phyloP scores from a whole-genome alignment of 495 filamentous ascomycete species.

The Penicillium canescens region DNA sequence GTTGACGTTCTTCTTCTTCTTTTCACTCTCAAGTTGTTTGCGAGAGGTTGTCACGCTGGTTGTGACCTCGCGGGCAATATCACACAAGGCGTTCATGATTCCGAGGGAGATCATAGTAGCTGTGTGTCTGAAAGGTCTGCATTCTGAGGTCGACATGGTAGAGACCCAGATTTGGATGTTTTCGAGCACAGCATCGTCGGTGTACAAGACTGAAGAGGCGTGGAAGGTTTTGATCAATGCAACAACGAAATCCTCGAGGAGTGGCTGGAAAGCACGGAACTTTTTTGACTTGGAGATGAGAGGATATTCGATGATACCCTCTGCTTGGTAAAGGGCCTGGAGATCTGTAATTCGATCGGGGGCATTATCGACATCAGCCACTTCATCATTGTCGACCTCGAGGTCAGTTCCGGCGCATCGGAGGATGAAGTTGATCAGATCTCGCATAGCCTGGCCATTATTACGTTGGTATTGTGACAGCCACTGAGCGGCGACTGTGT shows the following conservation, averaged over 20 bases:
- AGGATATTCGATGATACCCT: constrained; percentile 87
- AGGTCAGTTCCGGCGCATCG: constrained; percentile 78
- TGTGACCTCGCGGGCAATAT: constrained; percentile 60
- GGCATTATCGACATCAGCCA: constrained; percentile 81
- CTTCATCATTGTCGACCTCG: constrained; percentile 72
- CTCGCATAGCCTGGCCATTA: constrained; percentile 66
- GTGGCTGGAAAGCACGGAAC: constrained; percentile 69
- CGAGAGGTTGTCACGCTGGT: constrained; percentile 71
- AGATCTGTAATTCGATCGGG: constrained; percentile 69
- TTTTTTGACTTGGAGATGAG: constrained; percentile 77
- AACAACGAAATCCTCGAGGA: constrained; percentile 76
- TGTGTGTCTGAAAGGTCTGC: constrained; percentile 90
- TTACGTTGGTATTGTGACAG: constrained; percentile 69
- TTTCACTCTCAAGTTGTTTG: constrained; percentile 78
- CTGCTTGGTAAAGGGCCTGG: constrained; percentile 76
- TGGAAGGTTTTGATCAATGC: constrained; percentile 73
- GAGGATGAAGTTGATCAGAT: constrained; percentile 87
- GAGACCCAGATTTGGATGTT: constrained; percentile 85
- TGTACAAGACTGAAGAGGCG: constrained; percentile 72
- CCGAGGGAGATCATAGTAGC: constrained; percentile 77
- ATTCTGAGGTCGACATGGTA: constrained; percentile 77
- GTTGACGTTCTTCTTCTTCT: constrained; percentile 74
- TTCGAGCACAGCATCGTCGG: constrained; percentile 71
- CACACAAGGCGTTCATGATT: constrained; percentile 69
- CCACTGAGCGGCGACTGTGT: constrained; percentile 83